Evolutionary conservation across 306 rosid species (phyloP).

Genomic region (Acacia confusa): DNA sequence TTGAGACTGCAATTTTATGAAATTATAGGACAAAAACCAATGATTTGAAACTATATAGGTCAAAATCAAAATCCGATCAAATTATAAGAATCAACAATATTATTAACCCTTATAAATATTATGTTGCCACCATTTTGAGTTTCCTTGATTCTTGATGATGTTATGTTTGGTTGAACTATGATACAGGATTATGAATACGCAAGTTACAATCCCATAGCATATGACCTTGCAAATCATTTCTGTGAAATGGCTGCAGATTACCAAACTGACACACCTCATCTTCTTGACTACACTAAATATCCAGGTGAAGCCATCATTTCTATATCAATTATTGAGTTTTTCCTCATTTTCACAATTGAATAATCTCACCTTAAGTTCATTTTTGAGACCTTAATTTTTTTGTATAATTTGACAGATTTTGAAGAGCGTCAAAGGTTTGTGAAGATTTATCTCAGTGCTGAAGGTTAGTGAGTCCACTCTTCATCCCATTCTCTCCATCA

Average conservation of each 20-base stretch:
- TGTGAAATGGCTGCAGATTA: slow-evolving; percentile 74
- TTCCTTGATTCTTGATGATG: background rate
- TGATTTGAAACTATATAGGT: no score
- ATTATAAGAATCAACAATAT: fast-evolving
- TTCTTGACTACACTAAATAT: slow-evolving; percentile 59
- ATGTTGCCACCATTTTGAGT: background rate
- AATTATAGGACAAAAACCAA: no score
- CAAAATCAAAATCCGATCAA: no score
- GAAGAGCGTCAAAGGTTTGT: slow-evolving; percentile 56
- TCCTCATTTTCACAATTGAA: background rate
- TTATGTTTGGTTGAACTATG: background rate
- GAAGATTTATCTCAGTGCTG: slow-evolving; percentile 42
- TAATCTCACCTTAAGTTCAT: background rate
- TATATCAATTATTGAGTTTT: background rate
- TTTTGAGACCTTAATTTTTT: background rate
- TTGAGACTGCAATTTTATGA: no score
- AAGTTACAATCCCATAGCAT: slow-evolving; percentile 62
- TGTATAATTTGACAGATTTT: slow-evolving; percentile 37
- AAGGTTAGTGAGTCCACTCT: slow-evolving; percentile 44
- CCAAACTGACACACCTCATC: slow-evolving; percentile 60
- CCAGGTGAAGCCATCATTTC: slow-evolving; percentile 29
- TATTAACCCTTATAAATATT: background rate
- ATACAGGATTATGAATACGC: slow-evolving; percentile 45
- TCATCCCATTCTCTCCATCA: slow-evolving; percentile 7
- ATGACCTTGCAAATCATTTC: slow-evolving; percentile 69